phyloP scores from a whole-genome alignment of 345 rosid species.

The Euclidium syriacum region DNA sequence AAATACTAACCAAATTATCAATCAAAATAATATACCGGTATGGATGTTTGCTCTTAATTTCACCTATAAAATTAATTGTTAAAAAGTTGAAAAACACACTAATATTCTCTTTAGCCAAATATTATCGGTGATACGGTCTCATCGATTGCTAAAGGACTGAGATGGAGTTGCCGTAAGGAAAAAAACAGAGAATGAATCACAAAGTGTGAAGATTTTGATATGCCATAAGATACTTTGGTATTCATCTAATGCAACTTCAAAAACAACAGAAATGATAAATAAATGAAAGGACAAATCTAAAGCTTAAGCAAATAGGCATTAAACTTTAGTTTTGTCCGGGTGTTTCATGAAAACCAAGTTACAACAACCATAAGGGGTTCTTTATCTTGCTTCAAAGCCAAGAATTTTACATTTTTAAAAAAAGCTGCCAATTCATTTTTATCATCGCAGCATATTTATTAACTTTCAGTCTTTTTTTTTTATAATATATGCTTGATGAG shows the following conservation, averaged over 20 bases:
- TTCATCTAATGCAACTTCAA: conserved; percentile 33
- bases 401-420: conserved; percentile 18
- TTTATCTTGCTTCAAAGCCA: conserved; percentile 24
- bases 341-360: conserved; percentile 13
- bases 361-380: conserved; percentile 4
- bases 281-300: not conserved
- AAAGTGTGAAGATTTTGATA: conserved; percentile 71
- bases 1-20: not conserved
- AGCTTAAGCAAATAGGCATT: conserved; percentile 19
- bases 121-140: conserved; percentile 53
- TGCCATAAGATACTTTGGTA: conserved; percentile 95
- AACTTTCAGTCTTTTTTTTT: not conserved
- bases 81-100: not conserved
- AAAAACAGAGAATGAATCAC: conserved; percentile 52
- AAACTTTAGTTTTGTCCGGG: conserved; percentile 14
- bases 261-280: conserved; percentile 5
- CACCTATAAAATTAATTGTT: not conserved
- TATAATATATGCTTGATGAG: conserved; percentile 29
- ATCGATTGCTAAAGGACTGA: conserved; percentile 69
- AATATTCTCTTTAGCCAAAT: conserved; percentile 27
- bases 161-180: conserved; percentile 81
- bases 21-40: not conserved
- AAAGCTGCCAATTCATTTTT: conserved; percentile 22
- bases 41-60: not conserved
- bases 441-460: conserved; percentile 24